These are phyloP conservation scores for Wickerhamiella slavikovae DNA, from an alignment of 805 yeast genomes.

Conservation along the genomic window DNA sequence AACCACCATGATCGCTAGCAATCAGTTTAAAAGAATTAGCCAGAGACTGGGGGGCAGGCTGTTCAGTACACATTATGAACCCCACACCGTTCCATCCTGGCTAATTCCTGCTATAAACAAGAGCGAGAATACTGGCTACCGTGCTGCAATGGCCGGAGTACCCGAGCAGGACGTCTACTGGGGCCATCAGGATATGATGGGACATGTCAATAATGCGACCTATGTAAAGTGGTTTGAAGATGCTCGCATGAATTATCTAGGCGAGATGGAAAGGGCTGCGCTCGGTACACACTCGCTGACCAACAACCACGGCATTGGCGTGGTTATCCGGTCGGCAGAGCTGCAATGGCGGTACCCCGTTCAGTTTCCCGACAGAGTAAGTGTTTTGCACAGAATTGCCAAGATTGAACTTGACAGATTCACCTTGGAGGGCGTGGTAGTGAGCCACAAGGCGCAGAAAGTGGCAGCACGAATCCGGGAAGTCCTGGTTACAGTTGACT, in stretches of 20 bases:
- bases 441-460: constrained; percentile 14
- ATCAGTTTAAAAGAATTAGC: too few species aligned
- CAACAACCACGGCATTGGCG: constrained; percentile 13
- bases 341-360: constrained; percentile 17
- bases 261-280: constrained; percentile 3
- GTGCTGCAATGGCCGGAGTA: not conserved
- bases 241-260: constrained; percentile 14
- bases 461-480: constrained; percentile 17
- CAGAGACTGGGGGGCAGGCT: not conserved
- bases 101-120: not conserved
- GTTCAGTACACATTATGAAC: not conserved
- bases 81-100: not conserved
- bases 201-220: constrained; percentile 17
- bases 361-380: constrained; percentile 14
- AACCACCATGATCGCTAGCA: too few species aligned
- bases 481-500: constrained; percentile 16
- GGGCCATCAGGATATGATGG: constrained; percentile 14
- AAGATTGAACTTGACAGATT: constrained; percentile 12
- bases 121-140: not conserved
- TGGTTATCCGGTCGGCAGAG: constrained; percentile 15
- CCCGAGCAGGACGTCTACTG: constrained; percentile 8
- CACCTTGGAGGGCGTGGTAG: constrained; percentile 13
- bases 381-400: constrained; percentile 13
- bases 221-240: constrained; percentile 17
- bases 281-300: constrained; percentile 9